phyloP scores from a whole-genome alignment of 2,329 filamentous ascomycete species.

The Nemania bipapillata region DNA sequence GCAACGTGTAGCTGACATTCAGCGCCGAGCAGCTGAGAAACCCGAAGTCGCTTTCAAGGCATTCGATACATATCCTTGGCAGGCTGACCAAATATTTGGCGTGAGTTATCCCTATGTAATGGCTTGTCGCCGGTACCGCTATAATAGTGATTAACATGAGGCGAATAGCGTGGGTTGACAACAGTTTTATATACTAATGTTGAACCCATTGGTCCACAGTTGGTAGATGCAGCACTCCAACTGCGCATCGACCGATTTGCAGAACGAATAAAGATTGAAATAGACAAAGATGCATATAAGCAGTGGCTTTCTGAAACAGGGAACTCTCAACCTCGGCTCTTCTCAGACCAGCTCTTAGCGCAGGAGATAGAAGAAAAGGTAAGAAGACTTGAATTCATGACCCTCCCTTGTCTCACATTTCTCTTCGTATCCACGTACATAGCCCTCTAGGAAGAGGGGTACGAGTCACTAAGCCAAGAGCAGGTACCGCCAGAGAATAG shows the following conservation, averaged over 20 bases:
- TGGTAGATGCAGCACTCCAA: slow-evolving; percentile 44
- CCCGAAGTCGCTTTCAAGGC: slow-evolving; percentile 46
- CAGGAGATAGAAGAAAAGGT: slow-evolving; percentile 43
- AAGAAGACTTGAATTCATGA: slow-evolving; percentile 27
- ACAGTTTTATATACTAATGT: slow-evolving; percentile 31
- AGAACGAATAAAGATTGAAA: slow-evolving; percentile 45
- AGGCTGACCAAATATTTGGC: slow-evolving; percentile 47
- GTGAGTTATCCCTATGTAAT: slow-evolving; percentile 38
- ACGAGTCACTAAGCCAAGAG: slow-evolving; percentile 16
- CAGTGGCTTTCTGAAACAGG: slow-evolving; percentile 43
- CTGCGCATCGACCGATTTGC: slow-evolving; percentile 46
- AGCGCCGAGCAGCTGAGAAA: slow-evolving; percentile 45
- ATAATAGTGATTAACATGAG: neutral
- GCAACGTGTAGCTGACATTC: slow-evolving; percentile 39
- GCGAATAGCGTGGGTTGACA: slow-evolving; percentile 30
- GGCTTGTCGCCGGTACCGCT: neutral
- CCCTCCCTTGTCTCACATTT: neutral
- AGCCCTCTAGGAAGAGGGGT: neutral
- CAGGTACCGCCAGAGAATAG: slow-evolving; percentile 33
- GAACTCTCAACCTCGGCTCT: slow-evolving; percentile 38
- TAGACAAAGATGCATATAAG: slow-evolving; percentile 46
- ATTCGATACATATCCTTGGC: slow-evolving; percentile 50
- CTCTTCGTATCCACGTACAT: neutral
- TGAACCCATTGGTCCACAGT: slow-evolving; percentile 26
- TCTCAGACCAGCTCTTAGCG: slow-evolving; percentile 45